A percentile compares a stretch with the other conserved stretches of the same genome.
phyloP scores from a whole-genome alignment of 1,284 basidiomycete species.

The Paramarasmius palmivorus region DNA sequence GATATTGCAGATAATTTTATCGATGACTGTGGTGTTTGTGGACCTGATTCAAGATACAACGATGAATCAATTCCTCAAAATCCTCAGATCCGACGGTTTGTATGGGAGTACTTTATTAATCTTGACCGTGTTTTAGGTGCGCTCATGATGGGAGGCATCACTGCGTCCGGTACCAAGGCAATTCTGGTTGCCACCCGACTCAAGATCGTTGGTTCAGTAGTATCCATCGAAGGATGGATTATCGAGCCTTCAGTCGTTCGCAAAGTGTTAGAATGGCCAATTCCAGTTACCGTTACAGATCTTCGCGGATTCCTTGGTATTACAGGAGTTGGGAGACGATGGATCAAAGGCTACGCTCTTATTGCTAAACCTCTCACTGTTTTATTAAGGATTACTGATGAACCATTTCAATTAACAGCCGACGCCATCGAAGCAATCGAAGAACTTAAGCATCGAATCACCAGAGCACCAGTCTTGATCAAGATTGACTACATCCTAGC shows the following conservation, averaged over 20 bases:
- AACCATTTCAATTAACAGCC: conserved; percentile 20
- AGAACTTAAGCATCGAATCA: conserved; percentile 24
- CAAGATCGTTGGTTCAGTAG: conserved; percentile 27
- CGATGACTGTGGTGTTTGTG: conserved; percentile 30
- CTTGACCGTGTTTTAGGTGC: conserved; percentile 22
- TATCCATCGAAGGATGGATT: conserved; percentile 30
- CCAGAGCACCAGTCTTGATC: conserved; percentile 25
- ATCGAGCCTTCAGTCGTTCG: conserved; percentile 23
- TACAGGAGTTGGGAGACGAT: conserved; percentile 25
- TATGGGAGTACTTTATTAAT: conserved; percentile 23
- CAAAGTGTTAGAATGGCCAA: conserved; percentile 31
- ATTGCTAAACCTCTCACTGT: conserved; percentile 29
- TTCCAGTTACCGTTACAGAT: conserved; percentile 23
- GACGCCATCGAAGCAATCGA: conserved; percentile 24
- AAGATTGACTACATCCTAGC: conserved; percentile 29
- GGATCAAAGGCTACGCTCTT: conserved; percentile 31
- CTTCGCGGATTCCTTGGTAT: conserved; percentile 34
- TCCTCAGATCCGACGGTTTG: conserved; percentile 19
- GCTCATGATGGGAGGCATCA: conserved; percentile 26
- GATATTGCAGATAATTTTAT: conserved; percentile 6
- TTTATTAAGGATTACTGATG: conserved; percentile 13
- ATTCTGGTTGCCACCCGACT: conserved; percentile 22
- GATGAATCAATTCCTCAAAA: conserved; percentile 13
- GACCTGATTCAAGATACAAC: conserved; percentile 22
- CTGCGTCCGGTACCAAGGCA: conserved; percentile 27